These are phyloP conservation scores for Stentor coeruleus DNA, from an alignment of 73 alveolate genomes.

Conservation along the genomic window DNA sequence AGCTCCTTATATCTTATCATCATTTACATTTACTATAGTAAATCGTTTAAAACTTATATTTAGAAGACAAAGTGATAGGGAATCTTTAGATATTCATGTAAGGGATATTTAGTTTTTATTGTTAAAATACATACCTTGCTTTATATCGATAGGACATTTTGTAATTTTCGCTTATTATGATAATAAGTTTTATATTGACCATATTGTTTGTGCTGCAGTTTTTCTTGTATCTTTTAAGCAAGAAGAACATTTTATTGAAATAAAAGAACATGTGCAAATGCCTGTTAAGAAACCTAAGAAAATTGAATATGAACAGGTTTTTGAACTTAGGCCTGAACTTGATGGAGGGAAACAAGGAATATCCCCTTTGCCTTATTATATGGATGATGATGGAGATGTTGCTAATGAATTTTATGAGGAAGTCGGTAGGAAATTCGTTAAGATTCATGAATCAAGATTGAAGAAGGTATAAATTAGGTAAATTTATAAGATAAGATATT, in stretches of 20 bases:
- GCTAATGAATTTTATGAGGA: conserved; percentile 23
- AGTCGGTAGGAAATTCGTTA: not conserved
- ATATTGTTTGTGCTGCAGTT: not conserved
- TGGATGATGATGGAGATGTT: conserved; percentile 23
- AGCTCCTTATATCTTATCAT: not conserved
- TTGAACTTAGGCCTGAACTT: not conserved
- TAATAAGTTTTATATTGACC: not conserved
- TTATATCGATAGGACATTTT: not conserved
- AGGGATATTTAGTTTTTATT: not conserved
- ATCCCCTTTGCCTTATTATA: not conserved
- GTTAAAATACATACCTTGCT: not conserved
- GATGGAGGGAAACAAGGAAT: conserved; percentile 19
- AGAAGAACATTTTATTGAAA: too few species aligned
- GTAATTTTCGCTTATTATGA: not conserved
- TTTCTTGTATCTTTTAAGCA: not conserved
- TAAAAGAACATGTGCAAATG: too few species aligned
- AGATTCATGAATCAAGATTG: too few species aligned
- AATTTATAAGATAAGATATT: too few species aligned
- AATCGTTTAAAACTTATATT: not conserved
- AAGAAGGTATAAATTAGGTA: too few species aligned
- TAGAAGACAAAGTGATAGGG: not conserved
- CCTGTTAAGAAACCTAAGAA: not conserved
- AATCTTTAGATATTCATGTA: not conserved
- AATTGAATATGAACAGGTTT: not conserved
- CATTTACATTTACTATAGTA: not conserved